These are phyloP conservation scores for Tetraselmis chui DNA, from an alignment of 139 green algal species.

Conservation along the genomic window DNA sequence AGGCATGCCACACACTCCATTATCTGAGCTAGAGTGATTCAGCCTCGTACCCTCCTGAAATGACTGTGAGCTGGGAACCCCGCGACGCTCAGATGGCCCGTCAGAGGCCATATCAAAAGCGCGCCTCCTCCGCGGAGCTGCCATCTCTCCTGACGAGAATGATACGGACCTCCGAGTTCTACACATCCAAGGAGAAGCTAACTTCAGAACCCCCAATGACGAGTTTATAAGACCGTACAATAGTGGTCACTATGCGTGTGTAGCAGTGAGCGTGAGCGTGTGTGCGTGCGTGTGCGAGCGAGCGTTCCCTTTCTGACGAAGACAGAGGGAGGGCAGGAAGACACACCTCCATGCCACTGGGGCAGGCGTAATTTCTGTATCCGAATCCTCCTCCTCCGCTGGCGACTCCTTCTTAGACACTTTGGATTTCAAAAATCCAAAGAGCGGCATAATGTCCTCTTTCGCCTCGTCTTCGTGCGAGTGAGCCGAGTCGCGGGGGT, in stretches of 20 bases:
- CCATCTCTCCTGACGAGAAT: too few species aligned
- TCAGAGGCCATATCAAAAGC: neutral
- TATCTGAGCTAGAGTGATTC: neutral
- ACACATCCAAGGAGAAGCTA: neutral
- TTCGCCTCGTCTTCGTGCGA: neutral
- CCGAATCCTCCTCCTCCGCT: neutral
- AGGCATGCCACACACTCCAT: neutral
- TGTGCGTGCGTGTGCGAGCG: too few species aligned
- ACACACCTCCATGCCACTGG: neutral
- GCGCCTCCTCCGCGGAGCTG: neutral
- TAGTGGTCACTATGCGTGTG: too few species aligned
- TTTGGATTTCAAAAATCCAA: neutral
- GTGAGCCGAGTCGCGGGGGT: neutral
- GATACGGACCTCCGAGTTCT: neutral
- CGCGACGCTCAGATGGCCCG: neutral
- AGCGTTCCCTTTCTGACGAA: too few species aligned
- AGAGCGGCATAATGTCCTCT: neutral
- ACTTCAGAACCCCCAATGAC: neutral
- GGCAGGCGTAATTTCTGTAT: neutral
- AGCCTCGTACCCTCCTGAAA: neutral
- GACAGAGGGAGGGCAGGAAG: neutral
- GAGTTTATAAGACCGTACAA: neutral
- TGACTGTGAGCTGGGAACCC: neutral
- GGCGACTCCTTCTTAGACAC: neutral
- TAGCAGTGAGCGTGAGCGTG: too few species aligned